A percentile compares a stretch with the other conserved stretches of the same genome.
phyloP scores from a whole-genome alignment of 805 yeast species.

The Wickerhamiella kurtzmanii region DNA sequence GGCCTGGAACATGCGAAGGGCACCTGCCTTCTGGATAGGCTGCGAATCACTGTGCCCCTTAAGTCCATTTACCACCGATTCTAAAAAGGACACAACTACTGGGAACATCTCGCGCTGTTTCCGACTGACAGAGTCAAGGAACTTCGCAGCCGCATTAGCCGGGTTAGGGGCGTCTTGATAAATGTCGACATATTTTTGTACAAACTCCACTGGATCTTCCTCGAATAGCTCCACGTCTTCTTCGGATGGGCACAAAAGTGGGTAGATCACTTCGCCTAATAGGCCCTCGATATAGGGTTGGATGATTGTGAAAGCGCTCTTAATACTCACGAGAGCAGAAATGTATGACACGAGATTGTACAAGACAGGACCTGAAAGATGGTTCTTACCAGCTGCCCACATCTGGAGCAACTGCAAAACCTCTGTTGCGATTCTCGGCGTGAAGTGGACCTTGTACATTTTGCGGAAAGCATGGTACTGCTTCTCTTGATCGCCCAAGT shows the following conservation, averaged over 20 bases:
- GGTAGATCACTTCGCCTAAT: conserved; percentile 60
- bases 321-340: conserved; percentile 45
- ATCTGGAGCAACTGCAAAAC: conserved; percentile 52
- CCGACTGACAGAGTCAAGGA: conserved; percentile 57
- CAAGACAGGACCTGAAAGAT: conserved; percentile 57
- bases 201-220: conserved; percentile 78
- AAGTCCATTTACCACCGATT: conserved; percentile 1
- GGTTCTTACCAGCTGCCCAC: conserved; percentile 54
- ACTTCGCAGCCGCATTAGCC: conserved; percentile 64
- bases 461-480: conserved; percentile 46
- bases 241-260: conserved; percentile 57
- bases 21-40: conserved; percentile 10
- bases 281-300: conserved; percentile 53
- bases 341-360: conserved; percentile 53
- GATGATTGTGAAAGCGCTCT: conserved; percentile 50
- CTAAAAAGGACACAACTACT: conserved; percentile 13
- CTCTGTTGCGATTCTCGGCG: conserved; percentile 59
- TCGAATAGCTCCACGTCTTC: conserved; percentile 63
- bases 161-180: conserved; percentile 52
- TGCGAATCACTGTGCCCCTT: neutral
- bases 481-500: conserved; percentile 27
- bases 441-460: conserved; percentile 41
- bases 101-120: conserved; percentile 35
- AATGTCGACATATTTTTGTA: conserved; percentile 53
- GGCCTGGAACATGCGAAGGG: conserved; percentile 62